Evolutionary conservation across 2,329 filamentous ascomycete species (phyloP), one percentile per base, ranked within the genome.

Genomic region (Colletotrichum sp.): DNA sequence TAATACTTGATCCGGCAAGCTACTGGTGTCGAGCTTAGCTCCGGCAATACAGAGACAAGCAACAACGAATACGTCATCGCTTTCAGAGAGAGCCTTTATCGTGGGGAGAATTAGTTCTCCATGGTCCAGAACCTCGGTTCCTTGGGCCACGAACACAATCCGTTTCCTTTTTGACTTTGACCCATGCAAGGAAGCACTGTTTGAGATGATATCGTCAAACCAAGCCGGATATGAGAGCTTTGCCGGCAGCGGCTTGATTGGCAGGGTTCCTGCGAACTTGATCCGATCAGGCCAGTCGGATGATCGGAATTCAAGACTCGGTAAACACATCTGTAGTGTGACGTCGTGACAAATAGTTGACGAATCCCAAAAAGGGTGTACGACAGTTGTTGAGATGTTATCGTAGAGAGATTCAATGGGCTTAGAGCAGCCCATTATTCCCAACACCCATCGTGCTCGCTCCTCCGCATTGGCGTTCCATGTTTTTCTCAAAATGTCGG

Each of bases 141-240:
- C 88, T 75, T 90, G 88, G 1, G 85, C 84, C 6, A 90, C 87
- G 28, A 86, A 82, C 6, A 90, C 80, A 21, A 90, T 77, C 57
- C 83, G 85, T 71, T 85, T 86, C 2, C 78, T 71, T 13, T 82
- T 67, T 4, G 16, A 26, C 3, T 4, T 28, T 12, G 16, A 28
- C 1, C n/a, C 10, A 13, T n/a, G 12, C 4, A 64, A 26, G 6
- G 63, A 43, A 15, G 69, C 38, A 43, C 69, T 75, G 2, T 78
- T 80, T 30, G 43, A 3, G 5, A 83, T 77, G n/a, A 90, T 81
- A 3, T 87, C 84, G 5, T 81, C 71, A 86, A 87, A 90, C 86
- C 87, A 91, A 7, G 77, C 28, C 0, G 89, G 89, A 28, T 81
- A 83, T 6, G 68, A 70, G 43, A 83, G 81, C 24, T 80, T 78